Evolutionary conservation across 2,329 filamentous ascomycete genomes (phyloP).

Genomic region (Gremmenia infestans): DNA sequence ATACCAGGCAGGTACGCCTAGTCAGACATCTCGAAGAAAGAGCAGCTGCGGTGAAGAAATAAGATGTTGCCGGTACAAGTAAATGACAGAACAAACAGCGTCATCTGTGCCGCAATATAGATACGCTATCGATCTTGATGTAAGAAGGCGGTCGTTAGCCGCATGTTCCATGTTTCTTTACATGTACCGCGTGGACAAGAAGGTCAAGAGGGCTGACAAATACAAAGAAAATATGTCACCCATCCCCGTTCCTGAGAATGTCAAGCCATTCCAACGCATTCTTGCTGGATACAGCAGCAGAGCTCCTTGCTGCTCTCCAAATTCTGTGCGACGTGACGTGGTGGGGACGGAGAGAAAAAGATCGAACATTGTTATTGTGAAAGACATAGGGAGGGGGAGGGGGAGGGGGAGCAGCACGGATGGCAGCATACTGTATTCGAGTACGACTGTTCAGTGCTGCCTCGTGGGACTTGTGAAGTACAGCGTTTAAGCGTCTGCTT

Average conservation of each 20-base stretch:
- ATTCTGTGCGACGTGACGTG: background rate
- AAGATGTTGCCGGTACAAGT: background rate
- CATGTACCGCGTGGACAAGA: background rate
- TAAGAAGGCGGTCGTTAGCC: background rate
- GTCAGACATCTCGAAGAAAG: background rate
- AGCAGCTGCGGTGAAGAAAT: background rate
- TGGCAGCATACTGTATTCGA: background rate
- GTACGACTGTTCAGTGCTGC: background rate
- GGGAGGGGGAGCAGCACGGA: background rate
- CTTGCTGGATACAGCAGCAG: background rate
- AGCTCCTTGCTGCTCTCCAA: background rate
- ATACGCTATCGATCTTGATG: background rate
- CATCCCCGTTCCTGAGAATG: background rate
- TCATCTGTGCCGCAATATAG: background rate
- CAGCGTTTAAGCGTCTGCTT: no score
- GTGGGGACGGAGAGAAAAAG: no score
- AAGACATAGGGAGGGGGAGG: background rate
- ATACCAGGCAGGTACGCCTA: background rate
- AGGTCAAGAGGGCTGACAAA: background rate
- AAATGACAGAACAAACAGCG: background rate
- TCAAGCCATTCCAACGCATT: background rate
- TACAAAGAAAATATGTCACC: background rate
- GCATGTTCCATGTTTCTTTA: background rate
- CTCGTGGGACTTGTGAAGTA: background rate
- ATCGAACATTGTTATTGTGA: background rate